A percentile compares a stretch with the other conserved stretches of the same genome.
Evolutionary conservation across 2,329 filamentous ascomycete genomes (phyloP).

Genomic region (Monilinia laxa): DNA sequence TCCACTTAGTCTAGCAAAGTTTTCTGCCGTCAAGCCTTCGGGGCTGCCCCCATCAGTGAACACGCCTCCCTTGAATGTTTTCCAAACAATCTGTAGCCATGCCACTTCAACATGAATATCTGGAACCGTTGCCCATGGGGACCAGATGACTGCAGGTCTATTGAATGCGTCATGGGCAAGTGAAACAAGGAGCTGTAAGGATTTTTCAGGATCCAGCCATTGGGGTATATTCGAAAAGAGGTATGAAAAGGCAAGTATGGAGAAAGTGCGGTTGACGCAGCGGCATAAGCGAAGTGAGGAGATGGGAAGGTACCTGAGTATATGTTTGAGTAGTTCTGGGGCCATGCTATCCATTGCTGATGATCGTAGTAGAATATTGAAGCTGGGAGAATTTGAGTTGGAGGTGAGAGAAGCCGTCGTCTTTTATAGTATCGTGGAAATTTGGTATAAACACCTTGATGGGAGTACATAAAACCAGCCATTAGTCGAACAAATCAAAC

Average conservation of each 20-base stretch:
- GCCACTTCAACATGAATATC: conserved; percentile 23
- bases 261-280: conserved; percentile 28
- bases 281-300: conserved; percentile 27
- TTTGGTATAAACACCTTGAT: neutral
- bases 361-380: conserved; percentile 10
- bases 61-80: conserved; percentile 17
- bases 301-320: conserved; percentile 27
- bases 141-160: conserved; percentile 1
- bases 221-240: conserved; percentile 29
- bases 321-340: conserved; percentile 28
- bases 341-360: conserved; percentile 27
- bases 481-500: neutral
- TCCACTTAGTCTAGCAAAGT: conserved; percentile 32
- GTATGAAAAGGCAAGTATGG: conserved; percentile 21
- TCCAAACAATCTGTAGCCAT: conserved; percentile 31
- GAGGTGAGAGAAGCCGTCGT: neutral
- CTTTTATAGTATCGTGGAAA: conserved; percentile 1
- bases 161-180: neutral
- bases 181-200: conserved; percentile 13
- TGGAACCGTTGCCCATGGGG: conserved; percentile 25
- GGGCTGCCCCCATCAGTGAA: neutral
- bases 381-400: neutral
- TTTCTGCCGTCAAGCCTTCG: conserved; percentile 24
- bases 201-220: conserved; percentile 26
- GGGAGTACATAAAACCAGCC: neutral